These are phyloP conservation scores for Waltergamsia citrina DNA, from an alignment of 2,329 filamentous ascomycete genomes.

Conservation along the genomic window DNA sequence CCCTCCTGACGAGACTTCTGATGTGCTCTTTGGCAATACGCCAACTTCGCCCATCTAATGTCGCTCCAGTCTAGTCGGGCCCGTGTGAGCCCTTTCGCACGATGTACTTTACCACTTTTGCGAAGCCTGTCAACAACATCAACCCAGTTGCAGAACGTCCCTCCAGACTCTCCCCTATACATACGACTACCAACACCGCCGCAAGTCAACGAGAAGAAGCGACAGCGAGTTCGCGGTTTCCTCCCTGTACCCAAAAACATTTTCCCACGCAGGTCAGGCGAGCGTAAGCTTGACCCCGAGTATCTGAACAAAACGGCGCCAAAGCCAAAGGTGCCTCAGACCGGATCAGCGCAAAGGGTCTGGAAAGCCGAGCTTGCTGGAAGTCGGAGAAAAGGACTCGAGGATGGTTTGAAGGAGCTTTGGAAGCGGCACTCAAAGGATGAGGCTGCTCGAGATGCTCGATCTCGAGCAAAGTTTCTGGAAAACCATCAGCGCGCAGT, in stretches of 20 bases:
- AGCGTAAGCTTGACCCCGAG: slow-evolving; percentile 48
- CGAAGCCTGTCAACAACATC: slow-evolving; percentile 23
- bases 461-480: neutral
- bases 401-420: slow-evolving; percentile 60
- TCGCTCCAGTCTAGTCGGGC: neutral
- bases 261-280: slow-evolving; percentile 50
- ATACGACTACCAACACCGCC: slow-evolving; percentile 70
- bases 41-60: slow-evolving; percentile 1
- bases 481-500: slow-evolving; percentile 19
- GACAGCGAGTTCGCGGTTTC: slow-evolving; percentile 56
- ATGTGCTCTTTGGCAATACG: too few species aligned
- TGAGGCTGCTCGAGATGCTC: neutral
- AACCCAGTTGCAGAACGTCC: slow-evolving; percentile 44
- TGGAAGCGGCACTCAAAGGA: slow-evolving; percentile 39
- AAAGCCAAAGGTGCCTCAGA: slow-evolving; percentile 14
- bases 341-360: slow-evolving; percentile 12
- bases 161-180: slow-evolving; percentile 81
- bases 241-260: slow-evolving; percentile 77
- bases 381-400: slow-evolving; percentile 60
- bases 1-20: too few species aligned
- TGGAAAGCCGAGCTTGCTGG: slow-evolving; percentile 71
- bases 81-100: neutral
- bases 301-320: slow-evolving; percentile 55
- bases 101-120: slow-evolving; percentile 5
- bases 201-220: slow-evolving; percentile 52